A percentile compares a stretch with the other conserved stretches of the same genome.
These are phyloP conservation scores for Naganishia kalamii DNA, from an alignment of 768 basidiomycete genomes.

Conservation along the genomic window DNA sequence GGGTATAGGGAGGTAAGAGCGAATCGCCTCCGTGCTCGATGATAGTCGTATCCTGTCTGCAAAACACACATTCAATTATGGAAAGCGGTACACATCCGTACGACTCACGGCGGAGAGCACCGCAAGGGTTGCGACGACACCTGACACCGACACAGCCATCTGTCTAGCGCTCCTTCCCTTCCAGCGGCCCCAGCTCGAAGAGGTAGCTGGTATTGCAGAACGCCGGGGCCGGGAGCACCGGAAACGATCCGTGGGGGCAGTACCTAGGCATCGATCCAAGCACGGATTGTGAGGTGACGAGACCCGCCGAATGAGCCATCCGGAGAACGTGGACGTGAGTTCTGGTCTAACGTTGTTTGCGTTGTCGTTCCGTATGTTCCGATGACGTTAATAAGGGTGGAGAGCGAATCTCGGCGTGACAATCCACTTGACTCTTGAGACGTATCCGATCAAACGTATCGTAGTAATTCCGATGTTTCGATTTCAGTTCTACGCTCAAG, in stretches of 20 bases:
- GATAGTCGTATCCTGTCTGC: constrained; percentile 64
- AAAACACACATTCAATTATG: background rate
- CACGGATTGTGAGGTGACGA: constrained; percentile 54
- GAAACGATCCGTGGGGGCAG: too few relatives aligned
- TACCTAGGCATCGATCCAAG: constrained; percentile 64
- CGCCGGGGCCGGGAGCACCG: too few relatives aligned
- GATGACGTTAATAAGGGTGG: background rate
- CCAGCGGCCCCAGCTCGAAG: too few relatives aligned
- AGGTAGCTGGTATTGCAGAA: too few relatives aligned
- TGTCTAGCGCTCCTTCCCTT: too few relatives aligned
- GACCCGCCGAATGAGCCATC: background rate
- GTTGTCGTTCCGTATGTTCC: background rate
- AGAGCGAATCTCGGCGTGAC: constrained; percentile 64
- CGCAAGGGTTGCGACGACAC: too few relatives aligned
- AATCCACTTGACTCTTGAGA: constrained; percentile 61
- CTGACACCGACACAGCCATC: too few relatives aligned
- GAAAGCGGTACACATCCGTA: background rate
- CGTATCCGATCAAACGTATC: constrained; percentile 74
- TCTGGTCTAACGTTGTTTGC: background rate
- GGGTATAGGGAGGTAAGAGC: constrained; percentile 53
- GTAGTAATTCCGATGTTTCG: too few relatives aligned
- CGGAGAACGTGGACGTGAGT: background rate
- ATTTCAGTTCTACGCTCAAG: too few relatives aligned
- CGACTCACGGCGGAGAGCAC: constrained; percentile 51
- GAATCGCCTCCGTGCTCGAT: constrained; percentile 68